Evolutionary conservation across 2,329 filamentous ascomycete genomes (phyloP), one percentile per base, ranked within the genome.

Genomic region (Claviceps sorghi): DNA sequence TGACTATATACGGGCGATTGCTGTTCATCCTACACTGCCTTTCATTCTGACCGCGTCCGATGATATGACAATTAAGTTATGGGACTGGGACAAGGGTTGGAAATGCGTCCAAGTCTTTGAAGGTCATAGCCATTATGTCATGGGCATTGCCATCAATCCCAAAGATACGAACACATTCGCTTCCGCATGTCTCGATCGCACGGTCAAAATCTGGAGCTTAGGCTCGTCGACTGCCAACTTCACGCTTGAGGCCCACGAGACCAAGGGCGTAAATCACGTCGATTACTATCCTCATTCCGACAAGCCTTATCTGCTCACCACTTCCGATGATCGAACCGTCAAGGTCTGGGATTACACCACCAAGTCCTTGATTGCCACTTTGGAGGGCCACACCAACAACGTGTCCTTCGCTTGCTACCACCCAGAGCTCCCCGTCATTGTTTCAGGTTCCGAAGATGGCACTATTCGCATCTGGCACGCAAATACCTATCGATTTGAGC

Each of bases 311-410:
- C 83, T 98, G 46, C 83, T 98, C 57, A 98, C 93, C 26, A 96
- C 91, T 15, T 95, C 89, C 8, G 93, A 98, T 67, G 93, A 97
- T 69, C 83, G 88, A 62, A 97, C 91, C 1, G 88, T 97, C 61
- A 97, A 97, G 76, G 82, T 98, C 52, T 98, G 93, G 91, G 93
- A 98, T 66, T 97, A 98, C 74, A 97, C 91, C 13, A 97, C 90
- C 48, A 98, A 98, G 72, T 93, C 89, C 13, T 76, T 97, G 58
- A 96, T 97, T 65, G 93, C 93, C 32, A 97, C 91, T 2, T 77
- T 98, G 48, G 93, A 98, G 69, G 93, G 93, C 30, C 93, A 98
- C 69, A 95, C 89, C 32, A 95, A 90, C 69, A 98, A 98, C 64
- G 93, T 98, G 48, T 96, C 90, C 2, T 98, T 97, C 64, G 93